These are phyloP conservation scores for Auriculariales sp. DNA, from an alignment of 768 basidiomycete genomes.

Conservation along the genomic window DNA sequence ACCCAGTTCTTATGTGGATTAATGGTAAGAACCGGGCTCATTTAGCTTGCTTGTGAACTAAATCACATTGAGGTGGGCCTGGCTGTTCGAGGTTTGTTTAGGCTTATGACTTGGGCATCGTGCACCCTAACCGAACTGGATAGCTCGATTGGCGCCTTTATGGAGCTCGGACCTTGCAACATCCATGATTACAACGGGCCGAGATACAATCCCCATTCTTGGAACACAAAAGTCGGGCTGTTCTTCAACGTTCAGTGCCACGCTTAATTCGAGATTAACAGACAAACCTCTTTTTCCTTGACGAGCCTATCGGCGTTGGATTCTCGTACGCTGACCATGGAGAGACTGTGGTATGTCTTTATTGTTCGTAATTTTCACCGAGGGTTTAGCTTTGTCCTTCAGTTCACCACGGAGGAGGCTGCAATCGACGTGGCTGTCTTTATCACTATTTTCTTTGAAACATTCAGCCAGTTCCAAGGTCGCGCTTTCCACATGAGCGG, in stretches of 20 bases:
- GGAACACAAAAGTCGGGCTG: conserved; percentile 25
- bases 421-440: conserved; percentile 60
- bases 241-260: conserved; percentile 19
- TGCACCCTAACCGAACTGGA: conserved; percentile 16
- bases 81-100: too few relatives aligned
- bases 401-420: conserved; percentile 42
- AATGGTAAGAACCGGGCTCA: too few relatives aligned
- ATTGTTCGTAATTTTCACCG: neutral
- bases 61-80: too few relatives aligned
- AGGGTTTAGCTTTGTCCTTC: neutral
- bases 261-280: conserved; percentile 11
- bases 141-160: conserved; percentile 13
- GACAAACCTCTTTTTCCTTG: conserved; percentile 13
- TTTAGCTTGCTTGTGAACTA: too few relatives aligned
- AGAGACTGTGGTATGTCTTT: conserved; percentile 6
- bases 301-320: conserved; percentile 24
- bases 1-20: conserved; percentile 15
- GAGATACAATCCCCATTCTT: conserved; percentile 24
- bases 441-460: conserved; percentile 57
- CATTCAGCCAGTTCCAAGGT: conserved; percentile 55
- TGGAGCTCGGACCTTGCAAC: conserved; percentile 14
- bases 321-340: conserved; percentile 28
- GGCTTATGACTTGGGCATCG: neutral
- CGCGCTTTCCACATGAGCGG: conserved; percentile 51
- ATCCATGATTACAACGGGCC: conserved; percentile 10